Evolutionary conservation across 2,329 filamentous ascomycete species (phyloP).

Genomic region (Hymenoscyphus linearis): DNA sequence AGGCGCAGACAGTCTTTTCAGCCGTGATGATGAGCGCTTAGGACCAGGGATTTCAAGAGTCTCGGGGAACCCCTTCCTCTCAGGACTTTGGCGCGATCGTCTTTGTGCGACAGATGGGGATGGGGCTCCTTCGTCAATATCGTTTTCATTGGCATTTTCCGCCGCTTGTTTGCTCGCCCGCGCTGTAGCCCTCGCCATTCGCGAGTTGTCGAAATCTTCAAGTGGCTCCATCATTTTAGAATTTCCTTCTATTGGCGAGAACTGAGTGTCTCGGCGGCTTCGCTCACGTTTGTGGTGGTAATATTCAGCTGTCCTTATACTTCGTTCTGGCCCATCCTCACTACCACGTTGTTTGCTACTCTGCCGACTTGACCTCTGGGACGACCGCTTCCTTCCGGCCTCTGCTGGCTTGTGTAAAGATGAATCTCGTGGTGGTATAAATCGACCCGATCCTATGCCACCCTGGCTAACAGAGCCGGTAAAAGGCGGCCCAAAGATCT

Average conservation of each 20-base stretch:
- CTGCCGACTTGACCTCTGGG: constrained; percentile 44
- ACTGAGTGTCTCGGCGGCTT: constrained; percentile 19
- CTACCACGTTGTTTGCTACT: constrained; percentile 37
- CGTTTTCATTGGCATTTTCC: constrained; percentile 19
- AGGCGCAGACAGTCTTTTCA: constrained; percentile 53
- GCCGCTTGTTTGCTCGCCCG: constrained; percentile 20
- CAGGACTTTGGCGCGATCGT: constrained; percentile 40
- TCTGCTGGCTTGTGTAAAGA: constrained; percentile 56
- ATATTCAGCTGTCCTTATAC: constrained; percentile 15
- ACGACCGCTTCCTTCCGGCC: constrained; percentile 48
- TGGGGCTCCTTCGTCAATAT: constrained; percentile 59
- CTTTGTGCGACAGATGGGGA: constrained; percentile 64
- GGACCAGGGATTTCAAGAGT: constrained; percentile 43
- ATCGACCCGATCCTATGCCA: constrained; percentile 34
- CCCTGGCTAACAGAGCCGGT: constrained; percentile 16
- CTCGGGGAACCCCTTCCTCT: constrained; percentile 42
- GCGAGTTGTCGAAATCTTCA: constrained; percentile 30
- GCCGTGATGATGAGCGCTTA: constrained; percentile 52
- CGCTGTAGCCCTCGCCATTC: constrained; percentile 23
- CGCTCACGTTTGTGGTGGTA: constrained; percentile 20
- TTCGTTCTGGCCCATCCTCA: constrained; percentile 22
- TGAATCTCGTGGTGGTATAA: constrained; percentile 63
- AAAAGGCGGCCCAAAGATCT: constrained; percentile 9
- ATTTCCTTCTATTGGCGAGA: constrained; percentile 24
- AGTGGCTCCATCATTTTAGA: constrained; percentile 29